Evolutionary conservation across 352 stramenopile species (phyloP).

Genomic region (Phytopythium sindhum): DNA sequence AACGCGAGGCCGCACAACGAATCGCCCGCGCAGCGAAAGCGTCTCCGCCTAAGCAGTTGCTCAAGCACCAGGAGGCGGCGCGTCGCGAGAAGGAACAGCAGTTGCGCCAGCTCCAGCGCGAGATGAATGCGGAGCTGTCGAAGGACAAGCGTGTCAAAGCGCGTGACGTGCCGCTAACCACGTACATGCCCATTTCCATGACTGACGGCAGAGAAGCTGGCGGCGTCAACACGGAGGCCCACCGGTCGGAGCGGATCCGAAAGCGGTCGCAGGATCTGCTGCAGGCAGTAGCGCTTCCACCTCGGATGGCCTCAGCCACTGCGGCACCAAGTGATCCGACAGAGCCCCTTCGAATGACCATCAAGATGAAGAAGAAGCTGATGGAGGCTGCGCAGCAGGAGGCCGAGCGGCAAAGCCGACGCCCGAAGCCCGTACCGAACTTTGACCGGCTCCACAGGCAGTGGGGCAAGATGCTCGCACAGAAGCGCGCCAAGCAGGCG

Average conservation of each 20-base stretch:
- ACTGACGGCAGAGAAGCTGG: conserved; percentile 1
- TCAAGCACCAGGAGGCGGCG: conserved; percentile 47
- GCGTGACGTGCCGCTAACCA: conserved; percentile 46
- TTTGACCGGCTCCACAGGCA: conserved; percentile 57
- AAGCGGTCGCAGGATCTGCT: conserved; percentile 45
- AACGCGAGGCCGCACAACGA: conserved; percentile 21
- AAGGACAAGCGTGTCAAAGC: conserved; percentile 41
- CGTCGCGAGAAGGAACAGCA: conserved; percentile 39
- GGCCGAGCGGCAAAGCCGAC: conserved; percentile 17
- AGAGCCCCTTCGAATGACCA: conserved; percentile 22
- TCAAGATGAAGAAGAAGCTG: conserved; percentile 53
- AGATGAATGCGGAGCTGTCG: conserved; percentile 32
- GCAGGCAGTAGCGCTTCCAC: conserved; percentile 36
- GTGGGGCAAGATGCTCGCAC: conserved; percentile 35
- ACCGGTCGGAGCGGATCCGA: conserved; percentile 48
- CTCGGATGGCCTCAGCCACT: conserved; percentile 42
- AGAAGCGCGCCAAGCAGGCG: conserved; percentile 15
- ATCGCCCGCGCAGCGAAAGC: conserved; percentile 45
- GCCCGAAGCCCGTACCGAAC: conserved; percentile 55
- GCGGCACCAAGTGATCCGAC: background rate
- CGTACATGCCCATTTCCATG: conserved; percentile 30
- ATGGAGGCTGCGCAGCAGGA: conserved; percentile 36
- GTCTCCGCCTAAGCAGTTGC: conserved; percentile 40
- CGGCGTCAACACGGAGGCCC: conserved; percentile 25
- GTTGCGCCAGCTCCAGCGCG: conserved; percentile 25